A percentile compares a stretch with the other conserved stretches of the same genome.
phyloP scores from a whole-genome alignment of 2,329 filamentous ascomycete species.

The Chaetothyriales sp. region DNA sequence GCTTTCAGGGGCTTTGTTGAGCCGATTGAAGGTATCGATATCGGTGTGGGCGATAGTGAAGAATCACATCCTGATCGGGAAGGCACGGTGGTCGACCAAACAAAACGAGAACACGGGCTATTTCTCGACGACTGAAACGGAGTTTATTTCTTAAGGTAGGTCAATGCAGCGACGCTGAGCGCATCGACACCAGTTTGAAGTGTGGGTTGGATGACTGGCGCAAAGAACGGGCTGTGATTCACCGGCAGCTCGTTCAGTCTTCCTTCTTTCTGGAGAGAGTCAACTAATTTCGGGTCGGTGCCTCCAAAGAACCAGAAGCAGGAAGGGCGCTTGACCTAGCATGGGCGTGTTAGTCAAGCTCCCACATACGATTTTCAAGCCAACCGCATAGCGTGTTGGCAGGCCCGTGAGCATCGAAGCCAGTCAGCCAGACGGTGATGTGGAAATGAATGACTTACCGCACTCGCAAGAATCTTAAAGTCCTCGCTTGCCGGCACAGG shows the following conservation, averaged over 20 bases:
- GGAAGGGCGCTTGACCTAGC: constrained; percentile 31
- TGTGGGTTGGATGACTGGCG: constrained; percentile 46
- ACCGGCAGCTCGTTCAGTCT: constrained; percentile 38
- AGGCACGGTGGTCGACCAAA: no score
- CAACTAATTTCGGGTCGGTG: constrained; percentile 26
- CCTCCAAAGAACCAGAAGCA: constrained; percentile 46
- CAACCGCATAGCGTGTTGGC: no score
- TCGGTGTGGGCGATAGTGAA: no score
- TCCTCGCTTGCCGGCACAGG: constrained; percentile 35
- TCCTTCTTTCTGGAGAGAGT: constrained; percentile 34
- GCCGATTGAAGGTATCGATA: constrained; percentile 13
- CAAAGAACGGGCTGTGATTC: constrained; percentile 48
- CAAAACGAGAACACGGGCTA: no score
- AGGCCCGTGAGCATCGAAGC: no score
- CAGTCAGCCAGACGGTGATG: constrained; percentile 17
- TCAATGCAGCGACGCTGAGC: constrained; percentile 39
- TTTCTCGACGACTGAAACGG: neutral
- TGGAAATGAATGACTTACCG: no score
- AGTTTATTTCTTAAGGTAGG: constrained; percentile 24
- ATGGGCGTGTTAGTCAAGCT: constrained; percentile 1
- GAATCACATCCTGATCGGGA: no score
- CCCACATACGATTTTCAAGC: no score
- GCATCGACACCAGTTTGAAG: constrained; percentile 40
- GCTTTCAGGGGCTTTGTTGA: constrained; percentile 17
- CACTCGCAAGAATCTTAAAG: constrained; percentile 38